Conservation (phyloP, 139 green algal genomes). For the Edaphochlamys debaryana region DNA sequence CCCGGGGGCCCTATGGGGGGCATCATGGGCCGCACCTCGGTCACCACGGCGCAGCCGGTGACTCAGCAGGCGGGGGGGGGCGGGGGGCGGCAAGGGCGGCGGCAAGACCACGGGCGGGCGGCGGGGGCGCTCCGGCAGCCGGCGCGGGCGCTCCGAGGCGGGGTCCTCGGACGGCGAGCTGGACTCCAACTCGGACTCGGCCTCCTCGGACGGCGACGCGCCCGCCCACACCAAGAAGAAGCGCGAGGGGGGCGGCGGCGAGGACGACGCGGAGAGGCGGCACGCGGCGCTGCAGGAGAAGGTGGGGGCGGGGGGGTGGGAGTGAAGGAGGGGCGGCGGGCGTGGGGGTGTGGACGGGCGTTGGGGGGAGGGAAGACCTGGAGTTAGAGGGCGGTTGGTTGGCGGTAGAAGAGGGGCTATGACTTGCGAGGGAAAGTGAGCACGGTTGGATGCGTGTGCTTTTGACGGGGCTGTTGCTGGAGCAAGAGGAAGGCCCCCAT, state of each 20-base stretch:
- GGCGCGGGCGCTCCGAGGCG: not conserved
- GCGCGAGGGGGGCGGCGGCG: constrained; percentile 35
- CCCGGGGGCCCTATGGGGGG: not conserved
- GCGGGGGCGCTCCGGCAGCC: not conserved
- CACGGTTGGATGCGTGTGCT: too few species aligned
- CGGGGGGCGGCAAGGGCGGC: not conserved
- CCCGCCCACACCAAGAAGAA: constrained; percentile 42
- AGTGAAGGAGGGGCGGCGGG: too few species aligned
- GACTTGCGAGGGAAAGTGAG: too few species aligned
- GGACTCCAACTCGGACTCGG: constrained; percentile 23
- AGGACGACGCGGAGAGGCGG: constrained; percentile 55
- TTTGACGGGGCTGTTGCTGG: too few species aligned
- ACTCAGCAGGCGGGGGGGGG: too few species aligned
- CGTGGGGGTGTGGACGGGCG: too few species aligned
- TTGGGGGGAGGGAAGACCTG: too few species aligned
- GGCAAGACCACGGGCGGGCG: not conserved
- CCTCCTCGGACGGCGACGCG: not conserved
- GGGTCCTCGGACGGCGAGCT: not conserved
- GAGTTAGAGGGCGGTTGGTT: too few species aligned
- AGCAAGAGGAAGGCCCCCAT: too few species aligned
- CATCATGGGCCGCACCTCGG: not conserved
- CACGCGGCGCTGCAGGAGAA: constrained; percentile 77
- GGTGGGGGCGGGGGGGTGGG: too few species aligned
- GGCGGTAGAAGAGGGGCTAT: too few species aligned
- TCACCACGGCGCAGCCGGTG: not conserved